Conservation (phyloP, 192 early-diverging fungal species). For the Rhizophlyctis rosea region DNA sequence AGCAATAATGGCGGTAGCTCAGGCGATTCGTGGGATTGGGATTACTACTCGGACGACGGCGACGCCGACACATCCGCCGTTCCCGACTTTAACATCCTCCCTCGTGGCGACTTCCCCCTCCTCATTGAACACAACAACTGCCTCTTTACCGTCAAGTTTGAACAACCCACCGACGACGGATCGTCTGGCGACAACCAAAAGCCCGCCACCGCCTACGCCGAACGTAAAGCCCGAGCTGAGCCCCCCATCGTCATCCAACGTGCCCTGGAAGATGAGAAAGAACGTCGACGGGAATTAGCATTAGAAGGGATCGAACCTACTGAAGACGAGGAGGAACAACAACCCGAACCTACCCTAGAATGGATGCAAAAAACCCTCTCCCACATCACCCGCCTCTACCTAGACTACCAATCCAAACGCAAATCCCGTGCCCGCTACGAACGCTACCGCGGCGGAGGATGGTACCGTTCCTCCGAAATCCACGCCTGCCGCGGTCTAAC, state of each 20-base stretch:
- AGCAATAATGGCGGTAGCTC: too few species aligned
- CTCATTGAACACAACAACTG: constrained; percentile 31
- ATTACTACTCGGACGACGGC: constrained; percentile 15
- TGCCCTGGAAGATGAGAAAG: constrained; percentile 17
- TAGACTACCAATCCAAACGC: constrained; percentile 23
- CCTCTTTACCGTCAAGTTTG: constrained; percentile 31
- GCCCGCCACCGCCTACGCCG: constrained; percentile 2
- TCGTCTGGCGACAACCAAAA: constrained; percentile 17
- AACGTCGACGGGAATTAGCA: too few species aligned
- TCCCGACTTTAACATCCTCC: constrained; percentile 39
- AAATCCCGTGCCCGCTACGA: constrained; percentile 36
- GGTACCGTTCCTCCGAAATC: constrained; percentile 28
- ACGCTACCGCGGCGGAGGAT: constrained; percentile 22
- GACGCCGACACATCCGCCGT: constrained; percentile 17
- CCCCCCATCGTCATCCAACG: constrained; percentile 38
- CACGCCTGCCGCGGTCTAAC: constrained; percentile 40
- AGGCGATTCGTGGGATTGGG: constrained; percentile 16
- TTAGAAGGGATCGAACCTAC: too few species aligned
- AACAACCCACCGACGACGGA: constrained; percentile 10
- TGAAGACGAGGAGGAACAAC: too few species aligned
- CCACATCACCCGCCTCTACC: constrained; percentile 30
- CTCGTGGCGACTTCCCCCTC: constrained; percentile 23
- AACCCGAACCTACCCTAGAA: constrained; percentile 24
- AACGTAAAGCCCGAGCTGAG: constrained; percentile 27
- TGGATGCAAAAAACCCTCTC: constrained; percentile 30